Evolutionary conservation across 2,329 filamentous ascomycete species (phyloP).

Genomic region (Septoria petroselini): DNA sequence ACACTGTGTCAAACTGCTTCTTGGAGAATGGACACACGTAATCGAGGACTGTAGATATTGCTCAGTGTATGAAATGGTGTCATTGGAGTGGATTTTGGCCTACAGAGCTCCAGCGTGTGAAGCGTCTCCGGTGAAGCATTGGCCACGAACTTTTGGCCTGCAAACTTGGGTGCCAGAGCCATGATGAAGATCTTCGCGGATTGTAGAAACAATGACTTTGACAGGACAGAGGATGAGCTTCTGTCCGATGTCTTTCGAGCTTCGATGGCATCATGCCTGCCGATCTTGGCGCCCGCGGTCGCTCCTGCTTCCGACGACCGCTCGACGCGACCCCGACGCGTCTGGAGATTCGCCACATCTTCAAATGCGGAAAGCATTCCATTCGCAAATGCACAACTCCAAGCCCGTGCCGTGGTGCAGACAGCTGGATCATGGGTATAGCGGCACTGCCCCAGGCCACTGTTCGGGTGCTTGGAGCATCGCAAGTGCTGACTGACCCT

Average conservation of each 20-base stretch:
- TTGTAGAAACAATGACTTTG: not conserved
- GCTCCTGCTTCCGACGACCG: not conserved
- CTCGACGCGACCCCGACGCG: not conserved
- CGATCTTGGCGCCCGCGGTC: not conserved
- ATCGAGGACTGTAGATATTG: conserved; percentile 65
- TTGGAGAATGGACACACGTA: conserved; percentile 80
- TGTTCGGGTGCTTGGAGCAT: conserved; percentile 58
- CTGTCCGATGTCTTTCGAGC: not conserved
- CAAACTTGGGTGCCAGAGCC: conserved; percentile 75
- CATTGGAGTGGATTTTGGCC: conserved; percentile 16
- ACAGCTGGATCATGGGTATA: conserved; percentile 38
- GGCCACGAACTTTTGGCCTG: conserved; percentile 65
- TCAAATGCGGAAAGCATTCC: no score
- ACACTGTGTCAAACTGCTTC: conserved; percentile 75
- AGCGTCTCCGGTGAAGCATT: conserved; percentile 43
- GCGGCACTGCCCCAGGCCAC: conserved; percentile 43
- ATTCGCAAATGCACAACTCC: not conserved
- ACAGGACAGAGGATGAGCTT: not conserved
- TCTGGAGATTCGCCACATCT: not conserved
- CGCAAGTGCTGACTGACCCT: conserved; percentile 59
- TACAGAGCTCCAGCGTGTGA: conserved; percentile 56
- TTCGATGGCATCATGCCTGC: not conserved
- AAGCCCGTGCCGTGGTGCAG: not conserved
- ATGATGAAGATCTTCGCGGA: conserved; percentile 44
- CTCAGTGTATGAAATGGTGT: not conserved